Percentiles rank a stretch among this genome's conserved stretches.
Conservation (phyloP, 116 monocot genomes). For the Zostera marina region DNA sequence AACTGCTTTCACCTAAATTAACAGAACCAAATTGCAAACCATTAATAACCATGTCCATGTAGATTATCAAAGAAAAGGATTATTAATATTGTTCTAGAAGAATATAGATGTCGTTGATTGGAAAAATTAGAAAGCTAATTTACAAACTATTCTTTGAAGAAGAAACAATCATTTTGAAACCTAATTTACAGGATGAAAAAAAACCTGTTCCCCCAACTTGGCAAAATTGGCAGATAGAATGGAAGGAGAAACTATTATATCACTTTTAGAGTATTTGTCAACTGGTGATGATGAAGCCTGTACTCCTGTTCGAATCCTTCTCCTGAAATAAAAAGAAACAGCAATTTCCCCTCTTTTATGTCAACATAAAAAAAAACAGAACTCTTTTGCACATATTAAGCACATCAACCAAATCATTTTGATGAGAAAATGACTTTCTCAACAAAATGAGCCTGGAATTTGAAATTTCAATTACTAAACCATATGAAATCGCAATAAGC, state of each 20-base stretch:
- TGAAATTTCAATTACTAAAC: too few species aligned
- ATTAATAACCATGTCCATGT: background rate
- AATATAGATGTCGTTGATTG: too few species aligned
- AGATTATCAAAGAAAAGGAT: too few species aligned
- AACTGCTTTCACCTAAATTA: slow-evolving; percentile 78
- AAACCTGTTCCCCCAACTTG: slow-evolving; percentile 92
- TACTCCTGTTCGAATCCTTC: slow-evolving; percentile 20
- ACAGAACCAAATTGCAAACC: background rate
- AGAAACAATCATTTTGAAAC: too few species aligned
- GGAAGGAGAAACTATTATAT: slow-evolving; percentile 93
- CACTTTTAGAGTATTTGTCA: slow-evolving; percentile 76
- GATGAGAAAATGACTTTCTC: too few species aligned
- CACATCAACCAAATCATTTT: too few species aligned
- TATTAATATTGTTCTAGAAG: background rate
- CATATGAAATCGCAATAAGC: too few species aligned
- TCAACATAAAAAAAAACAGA: too few species aligned
- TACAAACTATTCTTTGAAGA: too few species aligned
- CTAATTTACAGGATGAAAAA: background rate
- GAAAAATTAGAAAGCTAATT: too few species aligned
- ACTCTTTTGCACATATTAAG: too few species aligned
- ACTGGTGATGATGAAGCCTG: slow-evolving; percentile 63
- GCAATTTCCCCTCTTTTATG: background rate
- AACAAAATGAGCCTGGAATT: too few species aligned
- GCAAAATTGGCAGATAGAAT: slow-evolving; percentile 93
- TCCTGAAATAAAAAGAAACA: slow-evolving; percentile 26